Evolutionary conservation across 345 rosid species (phyloP), one percentile per base, ranked within the genome.

Genomic region (Brassica rapa): DNA sequence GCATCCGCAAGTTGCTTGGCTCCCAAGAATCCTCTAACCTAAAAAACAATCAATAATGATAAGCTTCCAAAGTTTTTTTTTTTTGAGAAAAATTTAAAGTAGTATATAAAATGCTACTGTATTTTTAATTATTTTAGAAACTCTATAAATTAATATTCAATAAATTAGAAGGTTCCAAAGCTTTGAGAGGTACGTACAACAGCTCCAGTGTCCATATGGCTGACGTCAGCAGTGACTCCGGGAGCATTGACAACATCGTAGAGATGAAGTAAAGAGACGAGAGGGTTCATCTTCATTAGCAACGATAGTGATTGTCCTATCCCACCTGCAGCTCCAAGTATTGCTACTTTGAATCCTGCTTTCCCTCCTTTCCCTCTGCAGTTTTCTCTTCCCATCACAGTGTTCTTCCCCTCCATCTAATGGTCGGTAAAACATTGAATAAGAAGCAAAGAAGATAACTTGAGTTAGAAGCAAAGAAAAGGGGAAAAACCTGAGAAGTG

Each of bases 121-220:
- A 30, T 32, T 32, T 32, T 32, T 32, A 32, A 32, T 32, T 32
- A 32, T 32, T 4, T 32, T 32, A 5, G 35, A 32, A 32, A 32
- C 35, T 32, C 35, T 32, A 32, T 32, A 1, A 32, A 32, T 32
- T 32, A 32, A 32, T 32, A 32, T 32, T 32, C 0, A 5, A 32
- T 32, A 32, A 32, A 32, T 32, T 32, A 32, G 2, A 41, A 65
- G 39, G 46, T 41, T 57, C 32, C 23, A 71, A 25, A 14, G 56
- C 8, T 19, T 3, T 37, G 71, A 57, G 66, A 10, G 53, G 3
- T 63, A 55, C 66, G 85, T 84, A 92, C 97, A 89, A 92, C 97
- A 71, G 98, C 94, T 68, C 85, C 87, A 62, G 98, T 93, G 79
- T 91, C 94, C 93, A 89, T 91, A 77, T 91, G 98, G 81, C 97